Base-by-base conservation (phyloP, 768 basidiomycete genomes). In the Boletus rufocinnamomeus region DNA sequence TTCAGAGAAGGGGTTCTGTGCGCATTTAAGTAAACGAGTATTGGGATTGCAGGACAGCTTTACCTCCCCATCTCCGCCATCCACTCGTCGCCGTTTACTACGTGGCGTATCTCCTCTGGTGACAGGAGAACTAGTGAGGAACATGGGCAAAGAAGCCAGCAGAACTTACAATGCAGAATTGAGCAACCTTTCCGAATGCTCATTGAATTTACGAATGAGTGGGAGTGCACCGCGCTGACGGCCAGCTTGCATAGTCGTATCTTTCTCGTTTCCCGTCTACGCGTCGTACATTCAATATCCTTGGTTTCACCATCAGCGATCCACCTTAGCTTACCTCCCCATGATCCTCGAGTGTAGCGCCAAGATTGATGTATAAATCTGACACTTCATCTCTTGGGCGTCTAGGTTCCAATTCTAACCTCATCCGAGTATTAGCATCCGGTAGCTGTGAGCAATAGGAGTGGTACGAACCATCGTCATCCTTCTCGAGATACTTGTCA, bases 201-300 rank as follows among this genome's bases (percentile, higher is more conserved):
- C 94, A 67, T 98, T 99, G 76, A 99, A 98, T 70, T 95, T 91
- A 50, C 96, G 83, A 63, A 99, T 98, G 48, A 98, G 80, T 0
- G 97, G 97, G 25, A 99, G 74, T 14, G 92, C 90, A 37, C 87
- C 89, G 50, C 86, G 82, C 71, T 97, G 91, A 66, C 88, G 83
- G 17, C 97, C 97, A 16, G 96, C 86, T 70, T 93, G 93, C 97
- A 98, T 99, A 1, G 97, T 98, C 25, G 91, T 70, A 66, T 99
- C 97, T 70, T 83, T 87, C 63, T 88, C 85, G 65, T 96, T 96
- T 21, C 93, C 92, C 3, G 91, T 91, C 93, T 97, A 63, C 34
- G 30, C 37, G 50, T 25, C 54, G 13, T 23, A 27, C 40, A 21
- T 47, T 56, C 32, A 45, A 47, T 44, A 46, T 40, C 25, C 10